Conservation (phyloP, 1,284 basidiomycete genomes). For the Grifola frondosa region DNA sequence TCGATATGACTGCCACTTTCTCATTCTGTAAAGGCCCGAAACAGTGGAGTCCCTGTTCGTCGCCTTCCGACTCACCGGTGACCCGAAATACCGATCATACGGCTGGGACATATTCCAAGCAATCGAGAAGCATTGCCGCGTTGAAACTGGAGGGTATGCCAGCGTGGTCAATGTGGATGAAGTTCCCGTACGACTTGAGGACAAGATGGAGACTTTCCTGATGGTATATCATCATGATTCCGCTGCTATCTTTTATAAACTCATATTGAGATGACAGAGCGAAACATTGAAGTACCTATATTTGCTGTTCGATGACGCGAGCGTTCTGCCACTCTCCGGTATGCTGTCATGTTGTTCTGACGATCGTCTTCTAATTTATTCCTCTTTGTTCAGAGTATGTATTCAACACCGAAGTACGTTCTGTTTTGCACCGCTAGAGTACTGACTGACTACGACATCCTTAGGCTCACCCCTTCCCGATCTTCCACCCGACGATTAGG, state of each 20-base stretch:
- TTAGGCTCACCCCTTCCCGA: conserved; percentile 68
- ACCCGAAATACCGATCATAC: conserved; percentile 76
- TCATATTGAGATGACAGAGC: conserved; percentile 44
- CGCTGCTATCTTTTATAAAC: not conserved
- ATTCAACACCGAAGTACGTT: conserved; percentile 87
- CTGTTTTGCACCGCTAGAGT: not conserved
- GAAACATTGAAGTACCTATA: conserved; percentile 97
- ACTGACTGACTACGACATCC: conserved; percentile 29
- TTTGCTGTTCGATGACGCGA: conserved; percentile 80
- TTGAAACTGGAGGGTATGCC: conserved; percentile 81
- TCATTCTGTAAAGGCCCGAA: conserved; percentile 65
- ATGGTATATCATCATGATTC: conserved; percentile 51
- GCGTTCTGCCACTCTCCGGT: conserved; percentile 73
- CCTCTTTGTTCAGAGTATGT: conserved; percentile 64
- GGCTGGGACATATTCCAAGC: conserved; percentile 93
- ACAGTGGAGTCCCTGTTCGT: conserved; percentile 94
- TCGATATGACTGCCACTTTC: not conserved
- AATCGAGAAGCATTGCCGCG: conserved; percentile 80
- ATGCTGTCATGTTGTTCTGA: conserved; percentile 30
- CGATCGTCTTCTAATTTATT: not conserved
- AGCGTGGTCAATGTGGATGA: conserved; percentile 84
- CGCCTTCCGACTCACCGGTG: conserved; percentile 84
- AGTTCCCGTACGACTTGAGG: conserved; percentile 65
- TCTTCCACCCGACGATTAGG: conserved; percentile 52
- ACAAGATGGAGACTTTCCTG: conserved; percentile 97